Base-by-base conservation (phyloP, 2,329 filamentous ascomycete genomes). In the Diplodia seriata region DNA sequence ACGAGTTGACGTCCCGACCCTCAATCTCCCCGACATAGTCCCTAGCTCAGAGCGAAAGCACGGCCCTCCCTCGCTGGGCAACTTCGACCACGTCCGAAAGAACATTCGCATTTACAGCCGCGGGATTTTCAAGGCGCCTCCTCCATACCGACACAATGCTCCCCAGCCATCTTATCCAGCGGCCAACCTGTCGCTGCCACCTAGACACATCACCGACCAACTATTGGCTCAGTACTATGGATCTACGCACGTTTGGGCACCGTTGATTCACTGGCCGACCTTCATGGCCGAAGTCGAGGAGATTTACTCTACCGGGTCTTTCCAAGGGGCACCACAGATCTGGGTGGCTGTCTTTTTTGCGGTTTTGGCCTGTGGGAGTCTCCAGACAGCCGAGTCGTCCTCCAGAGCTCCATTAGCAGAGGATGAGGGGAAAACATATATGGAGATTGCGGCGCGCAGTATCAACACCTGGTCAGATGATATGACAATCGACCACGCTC, bases 201-300 rank as follows among this genome's bases (percentile, higher is more conserved):
- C 90, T 1, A 90, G 89, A 71, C 82, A 87, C 33, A 79, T 89
- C 26, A 88, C 89, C 33, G 92, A 97, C 70, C 87, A 87, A 71
- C 83, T 97, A 2, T 80, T 97, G 38, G 85, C 87, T 40, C 86
- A 90, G 47, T 99, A 97, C 78, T 90, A 91, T 73, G 84, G 86
- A 49, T 90, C 90, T 7, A 84, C 92, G 29, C 94, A 98, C 76
- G 86, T 89, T 38, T 90, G 92, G 77, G 90, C 94, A 72, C 95
- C 95, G 0, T 89, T 97, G 53, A 75, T 98, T 11, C 92, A 98
- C 77, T 96, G 94, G 91, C 91, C 92, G 1, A 91, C 87, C 0
- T 96, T 98, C 73, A 85, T 90, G 73, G 84, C 86, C 57, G 87
- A 91, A 63, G 91, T 94, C 69, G 92, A 97, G 68, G 85, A 88